A percentile compares a stretch with the other conserved stretches of the same genome.
phyloP scores from a whole-genome alignment of 202 grass and related monocot genomes.

The Cymbopogon flexuosus region DNA sequence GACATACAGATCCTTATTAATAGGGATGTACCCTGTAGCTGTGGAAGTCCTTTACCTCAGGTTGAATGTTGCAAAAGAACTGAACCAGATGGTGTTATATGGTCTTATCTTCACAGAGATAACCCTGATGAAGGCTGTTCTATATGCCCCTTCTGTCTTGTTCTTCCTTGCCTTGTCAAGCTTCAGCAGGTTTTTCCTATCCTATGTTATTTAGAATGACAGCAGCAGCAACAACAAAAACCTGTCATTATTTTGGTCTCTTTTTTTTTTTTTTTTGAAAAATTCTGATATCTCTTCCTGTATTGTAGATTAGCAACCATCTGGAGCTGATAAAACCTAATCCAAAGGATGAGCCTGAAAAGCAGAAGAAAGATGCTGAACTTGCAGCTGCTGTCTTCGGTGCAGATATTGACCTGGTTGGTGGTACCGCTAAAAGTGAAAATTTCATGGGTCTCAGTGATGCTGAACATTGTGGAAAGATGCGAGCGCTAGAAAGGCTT shows the following conservation, averaged over 20 bases:
- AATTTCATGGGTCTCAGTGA: constrained; percentile 95
- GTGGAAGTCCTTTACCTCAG: constrained; percentile 80
- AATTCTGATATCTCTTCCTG: constrained; percentile 21
- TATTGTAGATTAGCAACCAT: constrained; percentile 87
- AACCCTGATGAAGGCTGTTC: constrained; percentile 66
- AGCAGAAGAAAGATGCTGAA: constrained; percentile 95
- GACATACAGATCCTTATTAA: constrained; percentile 94
- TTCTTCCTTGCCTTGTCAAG: constrained; percentile 95
- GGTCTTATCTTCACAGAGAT: constrained; percentile 91
- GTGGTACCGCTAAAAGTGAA: constrained; percentile 71
- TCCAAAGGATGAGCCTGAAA: constrained; percentile 79
- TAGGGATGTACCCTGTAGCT: constrained; percentile 77
- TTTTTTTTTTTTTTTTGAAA: not conserved
- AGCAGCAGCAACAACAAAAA: not conserved
- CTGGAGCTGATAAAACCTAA: constrained; percentile 97
- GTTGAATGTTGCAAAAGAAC: constrained; percentile 82
- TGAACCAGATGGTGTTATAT: constrained; percentile 82
- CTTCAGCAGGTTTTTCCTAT: constrained; percentile 76
- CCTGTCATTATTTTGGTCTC: not conserved
- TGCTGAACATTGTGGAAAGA: constrained; percentile 90
- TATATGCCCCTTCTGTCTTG: constrained; percentile 84
- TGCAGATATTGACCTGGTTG: constrained; percentile 73
- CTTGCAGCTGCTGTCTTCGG: constrained; percentile 77
- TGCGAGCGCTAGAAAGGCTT: constrained; percentile 79
- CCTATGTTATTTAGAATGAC: constrained; percentile 1